A percentile compares a stretch with the other conserved stretches of the same genome.
Conservation (phyloP, 352 stramenopile species). For the Pythium guiyangense region DNA sequence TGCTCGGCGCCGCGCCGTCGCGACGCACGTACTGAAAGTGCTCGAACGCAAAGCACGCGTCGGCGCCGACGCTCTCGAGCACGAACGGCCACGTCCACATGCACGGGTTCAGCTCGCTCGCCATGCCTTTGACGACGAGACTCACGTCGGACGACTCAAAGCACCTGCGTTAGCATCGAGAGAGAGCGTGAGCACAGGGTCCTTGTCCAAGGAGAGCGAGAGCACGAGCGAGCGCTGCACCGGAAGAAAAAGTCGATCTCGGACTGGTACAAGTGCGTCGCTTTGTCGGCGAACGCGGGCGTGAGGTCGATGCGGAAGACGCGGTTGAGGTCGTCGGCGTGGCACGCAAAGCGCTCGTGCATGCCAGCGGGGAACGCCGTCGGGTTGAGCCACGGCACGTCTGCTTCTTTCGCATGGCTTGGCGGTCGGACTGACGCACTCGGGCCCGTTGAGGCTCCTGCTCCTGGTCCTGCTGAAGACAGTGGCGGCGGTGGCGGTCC, state of each 20-base stretch:
- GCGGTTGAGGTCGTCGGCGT: slow-evolving; percentile 49
- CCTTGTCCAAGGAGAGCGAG: background rate
- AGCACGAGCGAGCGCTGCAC: slow-evolving; percentile 1
- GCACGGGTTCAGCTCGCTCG: slow-evolving; percentile 74
- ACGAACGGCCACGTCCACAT: slow-evolving; percentile 82
- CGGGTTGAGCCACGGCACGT: slow-evolving; percentile 52
- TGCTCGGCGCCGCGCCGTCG: slow-evolving; percentile 32
- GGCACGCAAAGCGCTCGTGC: slow-evolving; percentile 48
- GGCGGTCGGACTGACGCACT: background rate
- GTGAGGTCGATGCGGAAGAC: slow-evolving; percentile 67
- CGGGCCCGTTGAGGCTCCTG: background rate
- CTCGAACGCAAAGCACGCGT: slow-evolving; percentile 70
- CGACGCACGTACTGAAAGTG: slow-evolving; percentile 68
- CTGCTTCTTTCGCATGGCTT: slow-evolving; percentile 15
- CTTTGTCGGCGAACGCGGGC: slow-evolving; percentile 44
- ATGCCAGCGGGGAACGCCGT: slow-evolving; percentile 44
- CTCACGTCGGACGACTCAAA: slow-evolving; percentile 79
- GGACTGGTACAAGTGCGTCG: slow-evolving; percentile 39
- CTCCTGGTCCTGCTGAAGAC: background rate
- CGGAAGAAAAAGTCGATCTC: slow-evolving; percentile 69
- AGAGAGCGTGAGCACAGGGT: too few relatives aligned
- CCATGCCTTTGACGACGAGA: slow-evolving; percentile 76
- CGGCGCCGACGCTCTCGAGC: slow-evolving; percentile 65
- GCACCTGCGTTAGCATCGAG: slow-evolving; percentile 20
- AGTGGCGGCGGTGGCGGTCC: background rate